Evolutionary conservation across 306 rosid species (phyloP).

Genomic region (Lathyrus oleraceus): DNA sequence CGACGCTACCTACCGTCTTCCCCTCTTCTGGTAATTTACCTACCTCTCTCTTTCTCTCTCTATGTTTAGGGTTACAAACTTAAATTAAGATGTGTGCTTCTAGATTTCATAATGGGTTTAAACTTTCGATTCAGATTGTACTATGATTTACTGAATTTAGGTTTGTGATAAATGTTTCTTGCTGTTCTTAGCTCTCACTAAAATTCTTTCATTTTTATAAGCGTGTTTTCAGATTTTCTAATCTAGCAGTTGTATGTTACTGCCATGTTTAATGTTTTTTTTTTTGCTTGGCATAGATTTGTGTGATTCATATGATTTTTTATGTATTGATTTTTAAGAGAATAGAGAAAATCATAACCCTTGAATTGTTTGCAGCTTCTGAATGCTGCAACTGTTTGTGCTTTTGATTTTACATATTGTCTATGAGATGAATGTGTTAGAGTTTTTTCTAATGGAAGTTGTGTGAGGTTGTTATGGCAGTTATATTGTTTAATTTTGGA

Average conservation of each 20-base stretch:
- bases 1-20: neutral
- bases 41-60: neutral
- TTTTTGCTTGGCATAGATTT: neutral
- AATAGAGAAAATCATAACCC: neutral
- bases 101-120: neutral
- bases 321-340: neutral
- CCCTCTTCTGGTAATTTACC: neutral
- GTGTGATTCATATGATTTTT: constrained; percentile 7
- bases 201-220: neutral
- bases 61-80: neutral
- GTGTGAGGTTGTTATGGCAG: too few species aligned
- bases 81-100: neutral
- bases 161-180: constrained; percentile 12
- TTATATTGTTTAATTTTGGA: too few species aligned
- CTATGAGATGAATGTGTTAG: neutral
- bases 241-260: neutral
- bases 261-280: constrained; percentile 1
- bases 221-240: neutral
- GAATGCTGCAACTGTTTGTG: constrained; percentile 22
- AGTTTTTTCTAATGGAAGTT: too few species aligned
- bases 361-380: constrained; percentile 27
- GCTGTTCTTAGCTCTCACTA: neutral
- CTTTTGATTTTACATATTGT: neutral
- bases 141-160: neutral
- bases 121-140: neutral